Evolutionary conservation across 2,329 filamentous ascomycete genomes (phyloP), one percentile per base, ranked within the genome.

Genomic region (Verticillium albo-atrum): DNA sequence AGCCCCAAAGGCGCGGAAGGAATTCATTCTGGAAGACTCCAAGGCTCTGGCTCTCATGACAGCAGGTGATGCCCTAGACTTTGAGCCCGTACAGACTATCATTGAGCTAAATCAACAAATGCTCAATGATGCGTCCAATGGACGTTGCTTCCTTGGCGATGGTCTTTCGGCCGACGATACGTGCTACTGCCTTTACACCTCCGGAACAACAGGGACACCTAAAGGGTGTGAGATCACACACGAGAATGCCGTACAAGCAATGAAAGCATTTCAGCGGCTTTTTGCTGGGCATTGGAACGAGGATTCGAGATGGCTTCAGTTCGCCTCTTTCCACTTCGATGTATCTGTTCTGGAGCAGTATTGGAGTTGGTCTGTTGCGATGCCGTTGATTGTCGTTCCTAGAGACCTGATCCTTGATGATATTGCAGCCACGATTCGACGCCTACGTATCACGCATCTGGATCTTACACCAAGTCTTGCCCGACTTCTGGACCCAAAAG

Each of bases 261-360:
- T 97, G 85, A 83, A 94, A 58, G 87, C 92, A 0, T 97, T 97
- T 71, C 88, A 91, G 66, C 78, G 86, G 30, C 80, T 97, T 0
- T 97, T 97, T 68, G 73, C 75, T 5, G 86, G 82, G 0, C 89
- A 91, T 66, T 96, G 92, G 90, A 82, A 89, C 47, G 67, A 79
- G 0, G 70, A 82, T 0, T 96, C 92, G 0, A 85, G 89, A 60
- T 97, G 92, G 89, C 79, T 97, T 1, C 94, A 97, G 69, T 97
- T 97, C 69, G 94, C 94, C 1, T 93, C 92, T 0, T 91, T 97
- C 59, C 94, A 97, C 72, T 97, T 97, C 62, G 94, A 97, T 67
- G 93, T 97, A 4, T 95, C 91, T 1, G 90, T 97, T 0, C 80
- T 97, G 0, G 93, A 97, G 69, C 93, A 97, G 68, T 97, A 94